Base-by-base conservation (phyloP, 2,329 filamentous ascomycete species). In the Fusarium sp. region DNA sequence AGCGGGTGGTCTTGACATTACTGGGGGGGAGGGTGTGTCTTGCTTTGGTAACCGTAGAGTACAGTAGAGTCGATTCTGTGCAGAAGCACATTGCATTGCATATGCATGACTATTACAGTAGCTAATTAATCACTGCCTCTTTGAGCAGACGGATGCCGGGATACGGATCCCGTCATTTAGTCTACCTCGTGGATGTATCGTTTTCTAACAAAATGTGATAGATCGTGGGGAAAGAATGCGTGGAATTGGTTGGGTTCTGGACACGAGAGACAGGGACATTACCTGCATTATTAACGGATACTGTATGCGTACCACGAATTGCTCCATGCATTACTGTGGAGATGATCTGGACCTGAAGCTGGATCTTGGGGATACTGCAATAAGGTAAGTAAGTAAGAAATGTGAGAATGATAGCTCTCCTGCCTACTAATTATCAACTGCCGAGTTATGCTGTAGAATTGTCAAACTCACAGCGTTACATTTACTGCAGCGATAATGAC, bases 201-300 rank as follows among this genome's bases (percentile, higher is more conserved):
- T 20, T 46, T 69, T 62, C 25, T 45, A 40, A 71, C 51, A 48
- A 71, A 30, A 71, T 70, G 54, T 70, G 67, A 70, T 64, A 70
- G 57, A 70, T 70, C 45, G 55, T 28, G 54, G 59, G 54, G 63
- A 54, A 64, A 59, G 61, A 55, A 69, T 61, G 55, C 27, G 23
- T 41, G 30, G 37, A 56, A 41, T 25, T 54, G 55, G 62, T 67
- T 51, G 42, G 47, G 30, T 12, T 41, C n/a, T 30, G 10, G 23
- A 11, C 6, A 42, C 41, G 25, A 45, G 54, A 42, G 46, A 51
- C 46, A 51, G 13, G 34, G 30, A 14, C 12, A 46, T 53, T 47
- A n/a, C 45, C n/a, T 50, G n/a, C 57, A 63, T 46, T 23, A 11
- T 13, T 11, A 10, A 23, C 18, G 9, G 32, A 51, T 40, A 41